Percentiles rank a stretch among this genome's conserved stretches.
Conservation (phyloP, 2,329 filamentous ascomycete species). For the Cylindrodendrum hubeiense region DNA sequence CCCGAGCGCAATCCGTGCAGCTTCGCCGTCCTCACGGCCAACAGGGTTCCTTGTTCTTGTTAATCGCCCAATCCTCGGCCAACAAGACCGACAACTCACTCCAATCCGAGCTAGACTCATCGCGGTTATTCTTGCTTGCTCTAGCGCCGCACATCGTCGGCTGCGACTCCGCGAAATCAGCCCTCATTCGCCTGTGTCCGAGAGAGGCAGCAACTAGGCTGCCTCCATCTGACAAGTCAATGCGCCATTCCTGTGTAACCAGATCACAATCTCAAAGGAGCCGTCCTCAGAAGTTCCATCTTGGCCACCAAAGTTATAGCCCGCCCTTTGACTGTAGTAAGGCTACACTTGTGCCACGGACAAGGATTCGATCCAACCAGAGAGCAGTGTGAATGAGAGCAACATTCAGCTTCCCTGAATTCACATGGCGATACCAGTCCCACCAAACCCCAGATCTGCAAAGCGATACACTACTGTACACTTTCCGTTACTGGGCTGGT, state of each 20-base stretch:
- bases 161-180: conserved; percentile 9
- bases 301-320: not conserved
- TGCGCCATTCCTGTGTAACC: not conserved
- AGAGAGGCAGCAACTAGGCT: conserved; percentile 22
- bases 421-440: no score
- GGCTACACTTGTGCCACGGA: no score
- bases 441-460: no score
- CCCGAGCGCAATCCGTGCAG: conserved; percentile 7
- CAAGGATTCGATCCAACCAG: no score
- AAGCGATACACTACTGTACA: no score
- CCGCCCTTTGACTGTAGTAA: no score
- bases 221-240: conserved; percentile 17
- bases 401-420: no score
- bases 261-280: not conserved
- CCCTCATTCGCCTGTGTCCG: conserved; percentile 28
- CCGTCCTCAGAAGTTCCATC: not conserved
- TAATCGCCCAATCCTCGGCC: conserved; percentile 4
- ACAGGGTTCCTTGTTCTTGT: conserved; percentile 11
- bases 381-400: no score
- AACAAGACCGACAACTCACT: conserved; percentile 23
- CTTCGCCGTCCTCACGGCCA: conserved; percentile 11
- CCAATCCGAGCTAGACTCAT: conserved; percentile 33
- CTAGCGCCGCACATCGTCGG: conserved; percentile 32
- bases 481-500: no score
- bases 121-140: conserved; percentile 34